A percentile compares a stretch with the other conserved stretches of the same genome.
Evolutionary conservation across 148 eudicot genomes (phyloP).

Genomic region (Oxyria digyna): DNA sequence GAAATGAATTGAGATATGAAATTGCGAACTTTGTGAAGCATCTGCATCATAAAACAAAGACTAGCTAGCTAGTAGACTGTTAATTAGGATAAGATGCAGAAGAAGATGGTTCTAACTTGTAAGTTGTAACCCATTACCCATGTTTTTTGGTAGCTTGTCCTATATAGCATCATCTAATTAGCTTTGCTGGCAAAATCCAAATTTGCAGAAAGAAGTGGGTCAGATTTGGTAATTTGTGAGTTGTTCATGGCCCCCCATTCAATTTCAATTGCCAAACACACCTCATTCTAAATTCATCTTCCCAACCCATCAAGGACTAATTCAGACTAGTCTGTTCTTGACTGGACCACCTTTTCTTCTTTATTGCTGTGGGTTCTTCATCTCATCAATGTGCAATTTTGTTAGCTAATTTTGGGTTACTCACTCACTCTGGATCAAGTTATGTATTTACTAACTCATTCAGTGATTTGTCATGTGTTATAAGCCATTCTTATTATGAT

Average conservation of each 20-base stretch:
- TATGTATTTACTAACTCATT: not conserved
- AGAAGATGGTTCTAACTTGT: too few species aligned
- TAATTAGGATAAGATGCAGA: not conserved
- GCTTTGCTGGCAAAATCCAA: slow-evolving; percentile 8
- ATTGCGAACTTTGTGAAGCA: not conserved
- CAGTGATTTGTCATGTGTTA: not conserved
- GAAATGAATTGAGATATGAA: not conserved
- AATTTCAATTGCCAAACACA: not conserved
- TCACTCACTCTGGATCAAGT: not conserved
- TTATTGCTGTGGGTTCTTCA: slow-evolving; percentile 1
- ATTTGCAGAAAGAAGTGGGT: slow-evolving; percentile 3
- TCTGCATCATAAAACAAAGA: not conserved
- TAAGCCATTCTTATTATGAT: not conserved
- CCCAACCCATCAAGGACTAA: not conserved
- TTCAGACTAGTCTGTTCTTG: slow-evolving; percentile 1
- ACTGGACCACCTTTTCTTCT: not conserved
- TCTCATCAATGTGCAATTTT: not conserved
- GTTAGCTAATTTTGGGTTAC: not conserved
- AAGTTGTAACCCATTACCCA: not conserved
- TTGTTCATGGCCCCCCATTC: slow-evolving; percentile 6
- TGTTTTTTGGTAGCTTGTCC: too few species aligned
- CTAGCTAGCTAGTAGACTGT: too few species aligned
- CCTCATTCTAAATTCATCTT: slow-evolving; percentile 3
- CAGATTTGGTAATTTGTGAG: slow-evolving; percentile 3
- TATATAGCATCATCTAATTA: too few species aligned